Base-by-base conservation (phyloP, 2,329 filamentous ascomycete species). In the Sphaceloma murrayae region DNA sequence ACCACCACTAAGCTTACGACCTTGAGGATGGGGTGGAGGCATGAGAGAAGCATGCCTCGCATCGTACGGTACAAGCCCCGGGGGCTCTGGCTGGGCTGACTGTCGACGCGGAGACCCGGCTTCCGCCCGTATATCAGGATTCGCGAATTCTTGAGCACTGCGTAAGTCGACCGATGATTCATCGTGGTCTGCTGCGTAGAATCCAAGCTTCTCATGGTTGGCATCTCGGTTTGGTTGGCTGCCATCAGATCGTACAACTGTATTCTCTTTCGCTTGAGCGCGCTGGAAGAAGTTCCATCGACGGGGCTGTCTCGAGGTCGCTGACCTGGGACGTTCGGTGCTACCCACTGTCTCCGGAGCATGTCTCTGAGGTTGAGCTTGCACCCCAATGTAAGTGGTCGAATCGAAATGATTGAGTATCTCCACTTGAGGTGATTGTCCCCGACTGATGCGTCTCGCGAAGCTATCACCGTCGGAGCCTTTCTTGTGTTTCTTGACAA, bases 211-310 rank as follows among this genome's bases (percentile, higher is more conserved):
- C 6, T 29, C 10, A 13, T 11, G 14, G 11, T 30, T 29, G 5
- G 8, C 8, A 16, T 17, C 5, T 9, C 16, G 10, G 19, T 40
- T 26, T 13, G 22, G 24, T 18, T 33, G 43, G 19, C 17, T 19
- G 48, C 24, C 50, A 42, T 46, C 53, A 27, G 50, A 55, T 48
- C 49, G 50, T 34, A 58, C 57, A 31, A 55, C 22, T 30, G 48
- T 44, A 33, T 54, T 54, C 34, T 49, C 49, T 16, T 54, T 56
- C 4, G 63, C 60, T 10, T 68, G 66, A 5, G 65, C 63, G 9
- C 67, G 59, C 43, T 77, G 73, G 47, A 79, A 77, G 50, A 79
- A 75, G 51, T 75, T 78, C 74, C 73, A 78, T 58, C 67, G 68
- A 49, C 62, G 61, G 16, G 61, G 53, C 13, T 63, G 55, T 54